These are phyloP conservation scores for Platanthera zijinensis DNA, from an alignment of 106 monocot species.

Conservation along the genomic window DNA sequence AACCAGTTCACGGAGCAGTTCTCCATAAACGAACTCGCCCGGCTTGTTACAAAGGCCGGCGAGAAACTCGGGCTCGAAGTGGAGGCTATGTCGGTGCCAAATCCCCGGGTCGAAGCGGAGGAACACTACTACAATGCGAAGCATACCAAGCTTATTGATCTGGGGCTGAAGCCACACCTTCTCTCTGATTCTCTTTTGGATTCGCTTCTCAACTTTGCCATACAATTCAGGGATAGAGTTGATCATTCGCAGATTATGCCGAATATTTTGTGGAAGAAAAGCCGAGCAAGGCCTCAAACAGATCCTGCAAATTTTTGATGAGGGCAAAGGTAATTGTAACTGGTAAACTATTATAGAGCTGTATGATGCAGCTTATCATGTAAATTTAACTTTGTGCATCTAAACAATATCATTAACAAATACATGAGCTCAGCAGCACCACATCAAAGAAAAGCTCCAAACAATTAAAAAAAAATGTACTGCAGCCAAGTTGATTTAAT, in stretches of 20 bases:
- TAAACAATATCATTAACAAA: too few relatives aligned
- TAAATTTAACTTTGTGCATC: neutral
- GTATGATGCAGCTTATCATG: neutral
- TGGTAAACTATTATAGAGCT: neutral
- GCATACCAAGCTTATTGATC: slow-evolving; percentile 76
- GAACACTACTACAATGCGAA: slow-evolving; percentile 95
- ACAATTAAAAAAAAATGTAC: too few relatives aligned
- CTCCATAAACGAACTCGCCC: slow-evolving; percentile 81
- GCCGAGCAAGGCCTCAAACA: slow-evolving; percentile 52
- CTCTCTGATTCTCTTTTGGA: slow-evolving; percentile 87
- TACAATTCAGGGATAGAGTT: slow-evolving; percentile 62
- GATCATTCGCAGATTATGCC: slow-evolving; percentile 85
- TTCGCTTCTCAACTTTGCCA: slow-evolving; percentile 74
- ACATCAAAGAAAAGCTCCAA: too few relatives aligned
- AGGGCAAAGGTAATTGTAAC: neutral
- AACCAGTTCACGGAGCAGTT: slow-evolving; percentile 98
- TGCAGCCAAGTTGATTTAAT: too few relatives aligned
- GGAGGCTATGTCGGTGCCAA: slow-evolving; percentile 65
- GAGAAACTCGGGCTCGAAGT: slow-evolving; percentile 85
- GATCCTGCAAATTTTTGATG: slow-evolving; percentile 18
- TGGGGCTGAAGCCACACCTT: slow-evolving; percentile 73
- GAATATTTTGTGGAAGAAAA: slow-evolving; percentile 91
- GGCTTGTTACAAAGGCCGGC: slow-evolving; percentile 63
- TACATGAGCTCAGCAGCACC: too few relatives aligned
- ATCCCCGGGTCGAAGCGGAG: slow-evolving; percentile 92